Conservation (phyloP, 2,329 filamentous ascomycete species). For the Lizonia empirigonia region DNA sequence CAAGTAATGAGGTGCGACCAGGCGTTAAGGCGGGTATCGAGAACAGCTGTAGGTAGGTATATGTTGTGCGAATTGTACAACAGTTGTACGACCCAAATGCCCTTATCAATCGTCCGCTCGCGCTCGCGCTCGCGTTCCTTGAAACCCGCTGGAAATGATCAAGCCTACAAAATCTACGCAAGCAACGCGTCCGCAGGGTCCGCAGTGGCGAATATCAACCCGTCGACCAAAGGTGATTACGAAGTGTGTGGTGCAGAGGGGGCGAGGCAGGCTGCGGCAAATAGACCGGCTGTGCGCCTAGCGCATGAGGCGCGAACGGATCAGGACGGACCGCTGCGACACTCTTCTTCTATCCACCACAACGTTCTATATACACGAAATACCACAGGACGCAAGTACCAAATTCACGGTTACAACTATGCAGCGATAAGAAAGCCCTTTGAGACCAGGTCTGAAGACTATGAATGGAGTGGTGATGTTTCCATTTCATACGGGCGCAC, state of each 20-base stretch:
- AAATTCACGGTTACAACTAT: background rate
- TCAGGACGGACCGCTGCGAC: background rate
- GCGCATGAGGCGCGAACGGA: background rate
- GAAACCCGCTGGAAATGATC: background rate
- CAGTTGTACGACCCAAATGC: background rate
- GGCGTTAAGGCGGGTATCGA: background rate
- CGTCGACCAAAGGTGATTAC: slow-evolving; percentile 3
- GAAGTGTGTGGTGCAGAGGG: background rate
- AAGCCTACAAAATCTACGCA: background rate
- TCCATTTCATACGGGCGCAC: too few relatives aligned
- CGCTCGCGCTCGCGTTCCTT: slow-evolving; percentile 1
- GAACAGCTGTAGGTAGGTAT: background rate
- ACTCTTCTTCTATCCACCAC: background rate
- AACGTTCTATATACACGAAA: background rate
- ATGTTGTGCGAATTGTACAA: slow-evolving; percentile 2
- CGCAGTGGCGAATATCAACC: background rate
- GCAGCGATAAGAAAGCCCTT: too few relatives aligned
- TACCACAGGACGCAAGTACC: background rate
- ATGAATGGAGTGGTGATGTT: too few relatives aligned
- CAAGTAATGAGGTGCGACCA: background rate
- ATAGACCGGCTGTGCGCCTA: background rate
- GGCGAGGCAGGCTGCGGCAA: background rate
- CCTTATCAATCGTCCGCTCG: background rate
- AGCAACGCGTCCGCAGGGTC: background rate
- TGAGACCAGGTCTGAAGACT: too few relatives aligned